Percentiles rank a stretch among this genome's conserved stretches.
phyloP scores from a whole-genome alignment of 768 basidiomycete species.

The Leucocoprinus sp. region DNA sequence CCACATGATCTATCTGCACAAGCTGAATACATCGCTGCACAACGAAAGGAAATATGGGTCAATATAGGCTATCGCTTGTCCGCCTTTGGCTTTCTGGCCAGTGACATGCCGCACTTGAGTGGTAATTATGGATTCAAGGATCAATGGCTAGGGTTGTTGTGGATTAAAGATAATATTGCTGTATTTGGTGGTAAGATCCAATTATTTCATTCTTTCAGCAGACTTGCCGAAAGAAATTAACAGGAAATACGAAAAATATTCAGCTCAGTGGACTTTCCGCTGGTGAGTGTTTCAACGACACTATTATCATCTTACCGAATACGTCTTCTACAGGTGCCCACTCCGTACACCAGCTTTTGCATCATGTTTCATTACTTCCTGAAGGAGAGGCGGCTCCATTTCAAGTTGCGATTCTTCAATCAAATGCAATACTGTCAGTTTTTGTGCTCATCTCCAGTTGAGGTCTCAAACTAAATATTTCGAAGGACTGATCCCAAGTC shows the following conservation, averaged over 20 bases:
- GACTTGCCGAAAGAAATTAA: neutral
- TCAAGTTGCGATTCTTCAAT: constrained; percentile 57
- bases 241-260: constrained; percentile 54
- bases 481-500: constrained; percentile 50
- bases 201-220: neutral
- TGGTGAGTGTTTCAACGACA: constrained; percentile 28
- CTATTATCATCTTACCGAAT: neutral
- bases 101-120: constrained; percentile 47
- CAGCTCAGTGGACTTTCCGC: constrained; percentile 67
- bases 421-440: constrained; percentile 66
- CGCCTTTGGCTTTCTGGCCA: constrained; percentile 69
- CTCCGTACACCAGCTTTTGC: constrained; percentile 67
- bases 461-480: neutral
- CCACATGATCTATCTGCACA: constrained; percentile 54
- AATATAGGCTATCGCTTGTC: constrained; percentile 74
- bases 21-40: constrained; percentile 59
- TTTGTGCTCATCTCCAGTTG: neutral
- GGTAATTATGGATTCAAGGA: constrained; percentile 86
- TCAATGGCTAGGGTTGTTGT: constrained; percentile 70
- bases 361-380: constrained; percentile 59
- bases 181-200: constrained; percentile 55
- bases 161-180: constrained; percentile 61
- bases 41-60: constrained; percentile 63
- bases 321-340: constrained; percentile 47
- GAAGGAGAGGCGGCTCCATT: constrained; percentile 52